phyloP scores from a whole-genome alignment of 2,329 filamentous ascomycete genomes.

The Cytospora chrysosperma region DNA sequence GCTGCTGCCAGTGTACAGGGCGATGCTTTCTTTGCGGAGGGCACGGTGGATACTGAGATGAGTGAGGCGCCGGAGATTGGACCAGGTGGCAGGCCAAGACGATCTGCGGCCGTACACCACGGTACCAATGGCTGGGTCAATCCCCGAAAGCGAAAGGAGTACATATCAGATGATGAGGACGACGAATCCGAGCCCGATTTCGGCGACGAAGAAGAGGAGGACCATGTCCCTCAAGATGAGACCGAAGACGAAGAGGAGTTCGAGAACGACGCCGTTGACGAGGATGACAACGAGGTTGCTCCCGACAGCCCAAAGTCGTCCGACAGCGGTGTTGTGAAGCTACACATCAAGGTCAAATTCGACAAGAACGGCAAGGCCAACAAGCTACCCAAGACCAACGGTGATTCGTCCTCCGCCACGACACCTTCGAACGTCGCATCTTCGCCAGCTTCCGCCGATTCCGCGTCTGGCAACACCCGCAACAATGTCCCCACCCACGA shows the following conservation, averaged over 20 bases:
- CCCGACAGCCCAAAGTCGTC: constrained; percentile 22
- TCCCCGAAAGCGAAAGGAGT: constrained; percentile 46
- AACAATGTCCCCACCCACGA: constrained; percentile 19
- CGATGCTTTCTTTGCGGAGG: constrained; percentile 40
- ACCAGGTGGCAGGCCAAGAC: constrained; percentile 48
- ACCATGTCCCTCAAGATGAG: constrained; percentile 60
- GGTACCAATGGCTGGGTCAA: constrained; percentile 49
- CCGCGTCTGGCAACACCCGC: constrained; percentile 12
- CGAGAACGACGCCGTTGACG: constrained; percentile 55
- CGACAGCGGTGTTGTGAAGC: constrained; percentile 72
- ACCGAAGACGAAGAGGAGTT: constrained; percentile 57
- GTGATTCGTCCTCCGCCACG: constrained; percentile 30
- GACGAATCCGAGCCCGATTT: constrained; percentile 74
- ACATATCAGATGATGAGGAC: constrained; percentile 60
- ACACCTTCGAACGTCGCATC: constrained; percentile 21
- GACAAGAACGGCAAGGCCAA: constrained; percentile 37
- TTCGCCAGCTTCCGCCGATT: constrained; percentile 8
- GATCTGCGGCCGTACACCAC: constrained; percentile 50
- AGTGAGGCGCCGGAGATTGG: constrained; percentile 40
- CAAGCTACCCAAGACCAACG: constrained; percentile 30
- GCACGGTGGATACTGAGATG: constrained; percentile 29
- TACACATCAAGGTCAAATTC: constrained; percentile 52
- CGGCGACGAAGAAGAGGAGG: constrained; percentile 73
- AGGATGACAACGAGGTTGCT: constrained; percentile 51
- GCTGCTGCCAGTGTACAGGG: constrained; percentile 46